These are phyloP conservation scores for Podospora sp. DNA, from an alignment of 495 filamentous ascomycete species.

Conservation along the genomic window DNA sequence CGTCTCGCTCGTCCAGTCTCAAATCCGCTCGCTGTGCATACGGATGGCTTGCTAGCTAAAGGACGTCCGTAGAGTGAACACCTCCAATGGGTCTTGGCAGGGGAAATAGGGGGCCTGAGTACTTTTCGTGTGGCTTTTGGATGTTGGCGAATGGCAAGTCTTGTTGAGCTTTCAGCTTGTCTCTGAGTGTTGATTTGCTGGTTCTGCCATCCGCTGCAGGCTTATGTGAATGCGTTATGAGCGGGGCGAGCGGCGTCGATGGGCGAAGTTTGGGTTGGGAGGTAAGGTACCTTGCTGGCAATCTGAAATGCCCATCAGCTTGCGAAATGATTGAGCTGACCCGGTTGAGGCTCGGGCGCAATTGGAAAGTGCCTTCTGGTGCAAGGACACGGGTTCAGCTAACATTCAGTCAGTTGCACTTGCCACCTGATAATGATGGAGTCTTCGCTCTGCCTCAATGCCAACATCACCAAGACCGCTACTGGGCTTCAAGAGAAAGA, in stretches of 20 bases:
- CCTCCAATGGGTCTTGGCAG: constrained; percentile 16
- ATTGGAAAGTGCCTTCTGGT: background rate
- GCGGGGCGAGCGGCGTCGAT: background rate
- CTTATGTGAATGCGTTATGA: background rate
- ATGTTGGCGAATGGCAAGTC: background rate
- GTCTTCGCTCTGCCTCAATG: background rate
- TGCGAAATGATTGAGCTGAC: background rate
- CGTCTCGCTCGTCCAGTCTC: background rate
- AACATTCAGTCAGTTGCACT: background rate
- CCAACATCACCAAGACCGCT: background rate
- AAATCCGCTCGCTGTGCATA: background rate
- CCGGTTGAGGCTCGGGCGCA: background rate
- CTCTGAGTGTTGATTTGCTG: background rate
- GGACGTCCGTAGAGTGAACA: background rate
- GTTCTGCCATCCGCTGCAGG: background rate
- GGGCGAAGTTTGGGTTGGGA: background rate
- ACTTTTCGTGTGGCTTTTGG: background rate
- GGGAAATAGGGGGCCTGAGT: background rate
- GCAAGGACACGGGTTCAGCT: background rate
- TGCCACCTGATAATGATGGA: background rate
- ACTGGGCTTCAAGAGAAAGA: background rate
- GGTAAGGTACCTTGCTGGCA: background rate
- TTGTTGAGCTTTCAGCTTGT: background rate
- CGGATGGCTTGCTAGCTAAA: constrained; percentile 12
- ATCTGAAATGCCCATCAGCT: background rate